Evolutionary conservation across 306 rosid species (phyloP).

Genomic region (Cicer bijugum): DNA sequence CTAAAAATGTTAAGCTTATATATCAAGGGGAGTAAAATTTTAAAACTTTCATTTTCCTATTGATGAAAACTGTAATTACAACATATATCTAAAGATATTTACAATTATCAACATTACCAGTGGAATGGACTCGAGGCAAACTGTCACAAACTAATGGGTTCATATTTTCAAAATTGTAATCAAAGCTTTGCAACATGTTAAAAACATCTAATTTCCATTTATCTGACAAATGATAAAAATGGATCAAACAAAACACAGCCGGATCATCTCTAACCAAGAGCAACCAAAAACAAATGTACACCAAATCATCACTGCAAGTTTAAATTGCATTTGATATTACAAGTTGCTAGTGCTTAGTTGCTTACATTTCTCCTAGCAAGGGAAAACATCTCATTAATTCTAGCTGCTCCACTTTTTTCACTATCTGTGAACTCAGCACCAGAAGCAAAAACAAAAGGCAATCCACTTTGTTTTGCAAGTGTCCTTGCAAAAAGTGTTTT

Average conservation of each 20-base stretch:
- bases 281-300: slow-evolving; percentile 25
- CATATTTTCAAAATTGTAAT: slow-evolving; percentile 33
- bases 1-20: slow-evolving; percentile 5
- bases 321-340: slow-evolving; percentile 38
- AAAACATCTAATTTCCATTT: slow-evolving; percentile 26
- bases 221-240: slow-evolving; percentile 37
- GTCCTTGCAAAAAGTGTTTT: slow-evolving; percentile 98
- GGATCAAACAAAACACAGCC: slow-evolving; percentile 12
- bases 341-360: slow-evolving; percentile 42
- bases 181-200: slow-evolving; percentile 30
- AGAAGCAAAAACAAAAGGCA: slow-evolving; percentile 96
- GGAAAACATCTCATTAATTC: slow-evolving; percentile 89
- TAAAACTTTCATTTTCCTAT: slow-evolving; percentile 17
- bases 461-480: slow-evolving; percentile 85
- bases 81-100: neutral
- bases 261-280: slow-evolving; percentile 24
- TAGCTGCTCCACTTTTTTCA: slow-evolving; percentile 92
- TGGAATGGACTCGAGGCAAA: slow-evolving; percentile 23
- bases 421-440: slow-evolving; percentile 99
- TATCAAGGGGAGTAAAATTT: slow-evolving; percentile 11
- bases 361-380: slow-evolving; percentile 90
- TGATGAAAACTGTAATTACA: slow-evolving; percentile 21
- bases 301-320: slow-evolving; percentile 17
- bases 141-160: neutral
- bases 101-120: neutral